Evolutionary conservation across 345 rosid genomes (phyloP).

Genomic region (Combretum micranthum): DNA sequence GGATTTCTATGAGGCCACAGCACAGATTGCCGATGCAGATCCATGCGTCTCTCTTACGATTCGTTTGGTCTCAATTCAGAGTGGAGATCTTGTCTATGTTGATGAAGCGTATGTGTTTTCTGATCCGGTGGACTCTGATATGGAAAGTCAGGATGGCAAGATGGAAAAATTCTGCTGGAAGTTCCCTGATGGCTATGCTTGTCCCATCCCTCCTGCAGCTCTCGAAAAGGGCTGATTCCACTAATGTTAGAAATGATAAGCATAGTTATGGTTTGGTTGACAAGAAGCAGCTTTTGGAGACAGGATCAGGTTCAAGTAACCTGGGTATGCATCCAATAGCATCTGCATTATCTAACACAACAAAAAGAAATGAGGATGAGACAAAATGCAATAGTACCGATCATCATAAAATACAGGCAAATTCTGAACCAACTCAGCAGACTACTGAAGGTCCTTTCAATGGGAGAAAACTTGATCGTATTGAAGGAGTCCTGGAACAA

Average conservation of each 20-base stretch:
- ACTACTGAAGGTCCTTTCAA: conserved; percentile 24
- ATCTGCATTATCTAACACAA: conserved; percentile 13
- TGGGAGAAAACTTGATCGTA: conserved; percentile 24
- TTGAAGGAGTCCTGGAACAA: conserved; percentile 45
- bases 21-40: conserved; percentile 66
- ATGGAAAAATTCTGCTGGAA: conserved; percentile 36
- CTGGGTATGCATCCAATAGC: conserved; percentile 12
- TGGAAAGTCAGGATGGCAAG: conserved; percentile 31
- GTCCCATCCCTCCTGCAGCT: conserved; percentile 72
- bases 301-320: conserved; percentile 15
- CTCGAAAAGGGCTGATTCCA: conserved; percentile 37
- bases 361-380: conserved; percentile 13
- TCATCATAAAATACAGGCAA: conserved; percentile 12
- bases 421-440: conserved; percentile 17
- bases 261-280: conserved; percentile 10
- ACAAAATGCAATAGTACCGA: conserved; percentile 14
- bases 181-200: conserved; percentile 74
- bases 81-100: conserved; percentile 46
- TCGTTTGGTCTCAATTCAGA: conserved; percentile 72
- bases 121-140: conserved; percentile 47
- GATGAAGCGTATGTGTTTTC: conserved; percentile 76
- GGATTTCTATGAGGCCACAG: conserved; percentile 85
- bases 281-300: conserved; percentile 13
- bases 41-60: conserved; percentile 68
- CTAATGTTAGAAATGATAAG: conserved; percentile 25